phyloP scores from a whole-genome alignment of 2,329 filamentous ascomycete genomes.

The Diplodia intermedia region DNA sequence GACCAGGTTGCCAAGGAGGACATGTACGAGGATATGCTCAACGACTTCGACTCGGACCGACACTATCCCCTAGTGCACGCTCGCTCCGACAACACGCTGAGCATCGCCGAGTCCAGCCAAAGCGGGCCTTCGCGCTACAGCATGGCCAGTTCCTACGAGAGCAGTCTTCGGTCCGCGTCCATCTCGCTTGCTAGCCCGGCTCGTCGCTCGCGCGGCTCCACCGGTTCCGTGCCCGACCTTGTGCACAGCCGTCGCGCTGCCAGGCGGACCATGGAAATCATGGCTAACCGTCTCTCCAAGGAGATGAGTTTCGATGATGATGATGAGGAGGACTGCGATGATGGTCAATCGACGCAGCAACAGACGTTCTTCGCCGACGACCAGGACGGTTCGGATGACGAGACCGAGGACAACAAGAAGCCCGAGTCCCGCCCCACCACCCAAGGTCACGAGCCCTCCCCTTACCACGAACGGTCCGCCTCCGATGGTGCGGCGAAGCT shows the following conservation, averaged over 20 bases:
- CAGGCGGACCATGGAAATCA: conserved; percentile 43
- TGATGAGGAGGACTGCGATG: conserved; percentile 36
- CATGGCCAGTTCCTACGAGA: conserved; percentile 63
- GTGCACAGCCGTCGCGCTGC: conserved; percentile 46
- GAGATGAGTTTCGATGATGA: conserved; percentile 40
- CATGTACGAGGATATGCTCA: conserved; percentile 48
- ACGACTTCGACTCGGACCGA: conserved; percentile 55
- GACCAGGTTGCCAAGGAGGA: conserved; percentile 43
- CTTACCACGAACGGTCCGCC: conserved; percentile 44
- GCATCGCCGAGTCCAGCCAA: conserved; percentile 52
- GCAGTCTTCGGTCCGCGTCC: conserved; percentile 57
- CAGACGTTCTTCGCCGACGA: conserved; percentile 37
- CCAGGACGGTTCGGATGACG: conserved; percentile 38
- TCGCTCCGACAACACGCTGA: conserved; percentile 37
- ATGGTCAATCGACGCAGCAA: background rate
- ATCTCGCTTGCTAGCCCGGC: conserved; percentile 45
- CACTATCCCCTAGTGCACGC: conserved; percentile 55
- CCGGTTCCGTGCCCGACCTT: conserved; percentile 49
- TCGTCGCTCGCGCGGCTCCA: conserved; percentile 48
- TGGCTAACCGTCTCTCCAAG: conserved; percentile 45
- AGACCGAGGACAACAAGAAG: conserved; percentile 17
- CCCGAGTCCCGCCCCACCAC: conserved; percentile 30
- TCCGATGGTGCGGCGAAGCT: conserved; percentile 46
- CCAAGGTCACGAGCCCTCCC: conserved; percentile 19
- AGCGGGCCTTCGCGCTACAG: conserved; percentile 61